A percentile compares a stretch with the other conserved stretches of the same genome.
phyloP scores from a whole-genome alignment of 352 stramenopile genomes.

The Blastocystis sp. region DNA sequence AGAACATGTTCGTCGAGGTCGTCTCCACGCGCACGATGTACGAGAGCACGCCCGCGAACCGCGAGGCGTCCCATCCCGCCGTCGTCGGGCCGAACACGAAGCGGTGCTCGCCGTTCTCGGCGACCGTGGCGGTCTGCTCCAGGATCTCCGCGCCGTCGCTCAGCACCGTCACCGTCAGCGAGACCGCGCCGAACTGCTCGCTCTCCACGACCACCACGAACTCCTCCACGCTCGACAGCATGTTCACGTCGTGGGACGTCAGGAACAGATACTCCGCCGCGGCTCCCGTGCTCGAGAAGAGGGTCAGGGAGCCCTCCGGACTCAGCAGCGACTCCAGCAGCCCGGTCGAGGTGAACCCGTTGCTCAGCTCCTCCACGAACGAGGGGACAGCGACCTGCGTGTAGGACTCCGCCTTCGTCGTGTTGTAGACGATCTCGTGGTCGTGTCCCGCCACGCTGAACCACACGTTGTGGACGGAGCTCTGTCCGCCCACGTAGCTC shows the following conservation, averaged over 20 bases:
- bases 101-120: neutral
- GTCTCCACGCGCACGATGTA: neutral
- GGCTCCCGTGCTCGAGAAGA: neutral
- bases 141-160: neutral
- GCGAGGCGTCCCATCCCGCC: neutral
- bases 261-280: neutral
- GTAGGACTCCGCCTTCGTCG: neutral
- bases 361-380: conserved; percentile 2
- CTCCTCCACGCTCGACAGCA: neutral
- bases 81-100: neutral
- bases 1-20: neutral
- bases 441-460: conserved; percentile 22
- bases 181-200: conserved; percentile 9
- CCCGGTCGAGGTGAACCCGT: neutral
- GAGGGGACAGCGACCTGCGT: neutral
- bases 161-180: neutral
- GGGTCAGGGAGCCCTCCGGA: neutral
- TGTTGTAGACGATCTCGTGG: conserved; percentile 34
- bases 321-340: neutral
- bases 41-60: neutral
- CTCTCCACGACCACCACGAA: neutral
- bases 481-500: neutral
- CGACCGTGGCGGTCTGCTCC: neutral
- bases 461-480: conserved; percentile 44
- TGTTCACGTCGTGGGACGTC: neutral